Percentiles rank a stretch among this genome's conserved stretches.
Conservation (phyloP, 1,139 yeast genomes). For the Suhomyces coccinellae region DNA sequence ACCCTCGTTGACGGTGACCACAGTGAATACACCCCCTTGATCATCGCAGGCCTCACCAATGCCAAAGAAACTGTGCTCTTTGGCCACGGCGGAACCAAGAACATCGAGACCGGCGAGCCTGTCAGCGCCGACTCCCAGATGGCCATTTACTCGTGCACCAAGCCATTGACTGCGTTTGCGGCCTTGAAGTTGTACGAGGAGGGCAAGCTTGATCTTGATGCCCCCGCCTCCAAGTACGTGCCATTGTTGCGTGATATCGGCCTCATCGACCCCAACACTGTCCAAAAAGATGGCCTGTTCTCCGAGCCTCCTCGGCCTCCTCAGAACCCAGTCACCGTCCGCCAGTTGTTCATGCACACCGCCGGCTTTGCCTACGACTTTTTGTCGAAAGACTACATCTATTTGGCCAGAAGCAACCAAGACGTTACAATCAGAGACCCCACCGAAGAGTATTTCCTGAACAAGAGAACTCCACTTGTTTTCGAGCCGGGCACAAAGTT, state of each 20-base stretch:
- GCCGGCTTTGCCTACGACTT: slow-evolving; percentile 53
- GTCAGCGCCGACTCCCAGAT: slow-evolving; percentile 28
- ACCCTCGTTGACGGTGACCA: slow-evolving; percentile 2
- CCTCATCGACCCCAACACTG: slow-evolving; percentile 37
- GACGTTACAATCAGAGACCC: slow-evolving; percentile 22
- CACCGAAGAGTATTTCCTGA: slow-evolving; percentile 27
- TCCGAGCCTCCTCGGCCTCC: slow-evolving; percentile 32
- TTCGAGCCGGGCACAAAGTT: slow-evolving; percentile 56
- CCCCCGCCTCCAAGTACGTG: slow-evolving; percentile 36
- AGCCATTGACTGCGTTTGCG: slow-evolving; percentile 49
- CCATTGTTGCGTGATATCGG: slow-evolving; percentile 46
- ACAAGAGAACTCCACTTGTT: slow-evolving; percentile 40
- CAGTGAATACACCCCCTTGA: slow-evolving; percentile 22
- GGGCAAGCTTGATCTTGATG: slow-evolving; percentile 45
- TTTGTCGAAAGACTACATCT: slow-evolving; percentile 32
- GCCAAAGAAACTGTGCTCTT: slow-evolving; percentile 25
- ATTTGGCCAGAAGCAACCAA: slow-evolving; percentile 20
- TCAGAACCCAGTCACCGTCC: slow-evolving; percentile 41
- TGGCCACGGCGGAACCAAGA: slow-evolving; percentile 26
- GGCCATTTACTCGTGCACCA: slow-evolving; percentile 50
- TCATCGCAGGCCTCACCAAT: slow-evolving; percentile 33
- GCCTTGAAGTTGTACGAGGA: slow-evolving; percentile 46
- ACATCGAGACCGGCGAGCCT: slow-evolving; percentile 15
- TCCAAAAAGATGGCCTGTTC: slow-evolving; percentile 32
- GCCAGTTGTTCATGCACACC: slow-evolving; percentile 52